Percentiles rank a stretch among this genome's conserved stretches.
Evolutionary conservation across 2,329 filamentous ascomycete genomes (phyloP).

Genomic region (Phaeoacremonium minimum): DNA sequence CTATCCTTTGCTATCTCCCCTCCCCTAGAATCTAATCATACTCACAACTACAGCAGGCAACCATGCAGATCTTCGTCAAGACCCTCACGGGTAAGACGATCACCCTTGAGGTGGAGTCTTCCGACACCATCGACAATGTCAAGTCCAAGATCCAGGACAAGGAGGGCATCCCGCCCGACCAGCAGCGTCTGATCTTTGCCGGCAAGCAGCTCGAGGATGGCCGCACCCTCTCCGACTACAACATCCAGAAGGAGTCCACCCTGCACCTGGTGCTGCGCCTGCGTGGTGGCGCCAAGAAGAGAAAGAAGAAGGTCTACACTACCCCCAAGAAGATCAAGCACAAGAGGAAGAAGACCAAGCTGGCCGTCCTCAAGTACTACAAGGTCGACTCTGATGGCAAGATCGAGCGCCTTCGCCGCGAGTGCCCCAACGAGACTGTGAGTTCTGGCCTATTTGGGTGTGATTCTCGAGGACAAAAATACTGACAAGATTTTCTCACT

Average conservation of each 20-base stretch:
- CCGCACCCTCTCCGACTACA: conserved; percentile 99
- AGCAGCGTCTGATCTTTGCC: conserved; percentile 99
- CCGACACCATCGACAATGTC: conserved; percentile 99
- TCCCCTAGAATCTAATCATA: conserved; percentile 32
- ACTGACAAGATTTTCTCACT: conserved; percentile 4
- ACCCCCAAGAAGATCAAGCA: conserved; percentile 99
- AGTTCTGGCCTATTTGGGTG: conserved; percentile 30
- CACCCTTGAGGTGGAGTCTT: conserved; percentile 99
- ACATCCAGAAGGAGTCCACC: conserved; percentile 99
- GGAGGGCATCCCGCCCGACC: conserved; percentile 98
- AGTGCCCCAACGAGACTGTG: conserved; percentile 90
- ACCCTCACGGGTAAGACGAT: conserved; percentile 99
- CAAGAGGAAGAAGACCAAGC: conserved; percentile 99
- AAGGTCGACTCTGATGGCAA: conserved; percentile 99
- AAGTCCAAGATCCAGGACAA: conserved; percentile 99
- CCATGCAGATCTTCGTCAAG: conserved; percentile 75
- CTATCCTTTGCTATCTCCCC: too few relatives aligned
- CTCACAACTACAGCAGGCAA: conserved; percentile 41
- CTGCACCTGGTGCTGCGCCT: conserved; percentile 97
- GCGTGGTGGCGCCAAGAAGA: conserved; percentile 98
- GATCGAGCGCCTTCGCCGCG: conserved; percentile 97
- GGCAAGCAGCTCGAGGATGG: conserved; percentile 99
- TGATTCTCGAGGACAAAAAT: not conserved
- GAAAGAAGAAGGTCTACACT: conserved; percentile 99
- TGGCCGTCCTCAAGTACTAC: conserved; percentile 99